Evolutionary conservation across 2,329 filamentous ascomycete species (phyloP), one percentile per base, ranked within the genome.

Genomic region (Alternaria ventricosa): DNA sequence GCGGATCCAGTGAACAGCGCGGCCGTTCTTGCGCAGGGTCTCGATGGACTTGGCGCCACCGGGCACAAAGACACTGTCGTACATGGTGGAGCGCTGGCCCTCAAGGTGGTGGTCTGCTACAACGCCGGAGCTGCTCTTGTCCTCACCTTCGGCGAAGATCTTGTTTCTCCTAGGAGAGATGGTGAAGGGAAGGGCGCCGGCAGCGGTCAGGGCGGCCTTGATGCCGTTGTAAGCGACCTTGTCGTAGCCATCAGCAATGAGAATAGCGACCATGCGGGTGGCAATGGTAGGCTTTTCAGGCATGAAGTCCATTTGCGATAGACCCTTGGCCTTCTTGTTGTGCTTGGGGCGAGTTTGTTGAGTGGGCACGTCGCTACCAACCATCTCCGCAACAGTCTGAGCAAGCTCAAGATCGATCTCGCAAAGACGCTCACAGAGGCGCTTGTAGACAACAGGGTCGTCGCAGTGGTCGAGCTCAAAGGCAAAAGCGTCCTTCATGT

Each of bases 401-500:
- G 92, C 91, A 0, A 96, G 87, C 0, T 82, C 83, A 0, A 93
- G 81, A 61, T 94, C 90, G 56, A 96, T 93, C 41, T 94, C 90
- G 1, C 87, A 84, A 0, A 96, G 83, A 2, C 92, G 87, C 65
- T 88, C 79, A 1, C 87, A 87, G 78, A 94, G 85, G 27, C 90
- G 87, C 65, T 90, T 87, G 78, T 94, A 95, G 0, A 96, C 92
- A 10, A 91, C 78, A 0, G 89, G 87, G 45, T 96, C 92, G 22
- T 95, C 91, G 75, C 92, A 96, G 78, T 95, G 92, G 73, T 94
- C 91, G 1, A 96, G 83, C 79, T 93, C 91, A 72, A 93, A 93
- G 4, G 84, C 83, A 11, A 92, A 84, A 0, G 90, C 88, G 36
- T 82, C 82, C 27, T 83, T 81, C 15, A 91, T 79, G 75, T 93